Evolutionary conservation across 2,329 filamentous ascomycete genomes (phyloP).

Genomic region (Plectosphaerella sp.): DNA sequence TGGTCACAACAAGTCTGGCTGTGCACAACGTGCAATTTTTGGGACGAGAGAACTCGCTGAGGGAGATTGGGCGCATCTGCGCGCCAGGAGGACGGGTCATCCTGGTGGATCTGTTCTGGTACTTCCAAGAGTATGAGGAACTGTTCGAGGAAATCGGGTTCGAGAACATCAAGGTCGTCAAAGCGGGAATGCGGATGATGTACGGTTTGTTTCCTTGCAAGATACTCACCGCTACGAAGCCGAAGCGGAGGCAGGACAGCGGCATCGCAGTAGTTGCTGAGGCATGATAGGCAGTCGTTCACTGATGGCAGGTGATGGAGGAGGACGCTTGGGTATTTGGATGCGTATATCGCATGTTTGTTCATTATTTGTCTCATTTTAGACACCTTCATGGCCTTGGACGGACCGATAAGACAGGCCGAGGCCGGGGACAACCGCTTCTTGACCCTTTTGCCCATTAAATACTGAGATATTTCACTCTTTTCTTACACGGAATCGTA

Average conservation of each 20-base stretch:
- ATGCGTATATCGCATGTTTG: too few relatives aligned
- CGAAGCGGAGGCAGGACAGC: background rate
- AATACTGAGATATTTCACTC: too few relatives aligned
- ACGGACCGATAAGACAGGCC: too few relatives aligned
- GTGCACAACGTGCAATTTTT: conserved; percentile 8
- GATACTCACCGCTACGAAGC: conserved; percentile 9
- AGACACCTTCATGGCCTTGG: too few relatives aligned
- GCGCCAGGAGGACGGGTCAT: conserved; percentile 6
- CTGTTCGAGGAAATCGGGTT: conserved; percentile 8
- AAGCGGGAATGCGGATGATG: conserved; percentile 8
- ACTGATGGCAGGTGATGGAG: too few relatives aligned
- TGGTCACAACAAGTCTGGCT: conserved; percentile 9
- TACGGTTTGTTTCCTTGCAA: conserved; percentile 10
- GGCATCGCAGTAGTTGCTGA: too few relatives aligned
- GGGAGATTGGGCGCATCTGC: conserved; percentile 11
- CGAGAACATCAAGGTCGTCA: conserved; percentile 5
- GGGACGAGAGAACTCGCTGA: conserved; percentile 4
- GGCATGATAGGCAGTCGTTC: too few relatives aligned
- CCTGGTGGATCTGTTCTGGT: conserved; percentile 9
- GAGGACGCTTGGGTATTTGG: too few relatives aligned
- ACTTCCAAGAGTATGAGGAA: conserved; percentile 6
- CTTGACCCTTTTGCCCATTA: too few relatives aligned
- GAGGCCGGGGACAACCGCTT: too few relatives aligned
- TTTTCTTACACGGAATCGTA: background rate
- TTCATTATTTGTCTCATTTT: too few relatives aligned